These are phyloP conservation scores for Colletotrichum acutatum DNA, from an alignment of 2,329 filamentous ascomycete genomes.

Conservation along the genomic window DNA sequence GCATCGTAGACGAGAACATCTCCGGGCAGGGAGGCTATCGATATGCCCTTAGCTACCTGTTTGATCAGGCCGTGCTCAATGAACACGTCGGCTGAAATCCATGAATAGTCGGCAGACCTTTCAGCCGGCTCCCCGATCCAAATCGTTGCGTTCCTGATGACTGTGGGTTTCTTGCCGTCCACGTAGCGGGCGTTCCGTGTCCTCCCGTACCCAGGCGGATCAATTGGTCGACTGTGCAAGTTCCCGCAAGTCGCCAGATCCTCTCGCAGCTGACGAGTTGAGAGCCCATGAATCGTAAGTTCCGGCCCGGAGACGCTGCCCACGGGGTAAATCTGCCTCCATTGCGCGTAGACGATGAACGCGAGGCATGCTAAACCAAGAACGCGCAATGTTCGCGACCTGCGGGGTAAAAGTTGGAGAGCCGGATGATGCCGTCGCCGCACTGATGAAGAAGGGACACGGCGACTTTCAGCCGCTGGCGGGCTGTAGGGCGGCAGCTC, in stretches of 20 bases:
- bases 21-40: slow-evolving; percentile 52
- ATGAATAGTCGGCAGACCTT: slow-evolving; percentile 68
- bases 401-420: slow-evolving; percentile 22
- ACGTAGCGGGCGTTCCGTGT: slow-evolving; percentile 70
- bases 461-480: slow-evolving; percentile 33
- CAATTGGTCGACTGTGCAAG: slow-evolving; percentile 63
- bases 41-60: slow-evolving; percentile 58
- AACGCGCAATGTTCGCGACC: slow-evolving; percentile 34
- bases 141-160: slow-evolving; percentile 74
- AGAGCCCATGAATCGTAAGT: slow-evolving; percentile 49
- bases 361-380: slow-evolving; percentile 57
- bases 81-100: slow-evolving; percentile 68
- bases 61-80: slow-evolving; percentile 71
- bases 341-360: slow-evolving; percentile 62
- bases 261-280: slow-evolving; percentile 60
- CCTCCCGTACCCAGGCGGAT: slow-evolving; percentile 67
- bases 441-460: neutral
- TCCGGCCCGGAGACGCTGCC: slow-evolving; percentile 44
- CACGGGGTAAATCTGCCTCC: slow-evolving; percentile 50
- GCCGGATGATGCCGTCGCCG: neutral
- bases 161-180: slow-evolving; percentile 66
- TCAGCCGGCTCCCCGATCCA: slow-evolving; percentile 71
- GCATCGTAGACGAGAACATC: slow-evolving; percentile 66
- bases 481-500: slow-evolving; percentile 58
- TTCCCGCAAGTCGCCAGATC: slow-evolving; percentile 67